Percentiles rank a stretch among this genome's conserved stretches.
These are phyloP conservation scores for Termitomyces eurrhizus DNA, from an alignment of 768 basidiomycete genomes.

Conservation along the genomic window DNA sequence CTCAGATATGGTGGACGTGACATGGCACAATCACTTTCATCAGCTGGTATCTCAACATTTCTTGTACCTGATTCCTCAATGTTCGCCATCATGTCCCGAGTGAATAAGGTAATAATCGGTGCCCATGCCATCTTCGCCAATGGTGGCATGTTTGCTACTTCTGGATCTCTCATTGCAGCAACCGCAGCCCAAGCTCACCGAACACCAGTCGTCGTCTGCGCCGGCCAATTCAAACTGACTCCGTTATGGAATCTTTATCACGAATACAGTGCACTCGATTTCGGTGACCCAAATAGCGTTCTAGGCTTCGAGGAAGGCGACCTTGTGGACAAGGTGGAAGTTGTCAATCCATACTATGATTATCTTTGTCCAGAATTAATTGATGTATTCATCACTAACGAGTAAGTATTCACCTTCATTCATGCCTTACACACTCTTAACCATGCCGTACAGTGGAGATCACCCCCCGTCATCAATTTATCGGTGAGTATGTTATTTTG, in stretches of 20 bases:
- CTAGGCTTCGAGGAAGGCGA: conserved; percentile 77
- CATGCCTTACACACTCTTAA: conserved; percentile 2
- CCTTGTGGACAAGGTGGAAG: conserved; percentile 84
- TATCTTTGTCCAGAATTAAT: conserved; percentile 91
- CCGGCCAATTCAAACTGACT: conserved; percentile 95
- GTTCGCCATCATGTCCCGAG: conserved; percentile 93
- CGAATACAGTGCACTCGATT: conserved; percentile 80
- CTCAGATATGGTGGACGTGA: conserved; percentile 78
- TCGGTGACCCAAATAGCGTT: conserved; percentile 58
- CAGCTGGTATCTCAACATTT: conserved; percentile 87
- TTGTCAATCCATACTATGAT: conserved; percentile 95
- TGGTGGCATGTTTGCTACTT: conserved; percentile 90
- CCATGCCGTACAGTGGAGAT: conserved; percentile 63
- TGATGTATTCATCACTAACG: conserved; percentile 93
- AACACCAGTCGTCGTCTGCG: conserved; percentile 90
- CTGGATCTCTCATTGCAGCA: conserved; percentile 81
- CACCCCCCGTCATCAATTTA: conserved; percentile 95
- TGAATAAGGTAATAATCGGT: conserved; percentile 94
- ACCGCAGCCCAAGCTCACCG: conserved; percentile 86
- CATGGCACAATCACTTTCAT: conserved; percentile 79
- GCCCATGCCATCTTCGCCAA: conserved; percentile 96
- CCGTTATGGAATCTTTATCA: conserved; percentile 88
- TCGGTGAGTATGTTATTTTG: conserved; percentile 40
- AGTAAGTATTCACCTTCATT: conserved; percentile 56
- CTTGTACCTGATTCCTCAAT: conserved; percentile 96